A percentile compares a stretch with the other conserved stretches of the same genome.
Evolutionary conservation across 2,329 filamentous ascomycete species (phyloP).

Genomic region (Ceratocystis colombiana): DNA sequence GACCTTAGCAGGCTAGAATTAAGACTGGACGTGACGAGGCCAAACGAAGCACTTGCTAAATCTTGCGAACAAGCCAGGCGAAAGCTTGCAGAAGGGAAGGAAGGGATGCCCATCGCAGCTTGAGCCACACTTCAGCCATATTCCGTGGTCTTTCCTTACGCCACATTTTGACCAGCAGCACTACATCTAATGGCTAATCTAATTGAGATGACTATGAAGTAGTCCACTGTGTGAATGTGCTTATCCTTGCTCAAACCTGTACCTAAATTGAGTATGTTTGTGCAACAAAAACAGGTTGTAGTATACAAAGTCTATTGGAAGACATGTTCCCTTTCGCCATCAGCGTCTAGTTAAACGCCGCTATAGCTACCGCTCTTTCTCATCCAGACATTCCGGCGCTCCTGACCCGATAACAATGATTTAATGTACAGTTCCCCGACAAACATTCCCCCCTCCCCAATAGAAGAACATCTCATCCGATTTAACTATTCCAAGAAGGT

Average conservation of each 20-base stretch:
- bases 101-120: conserved; percentile 1
- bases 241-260: not conserved
- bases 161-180: not conserved
- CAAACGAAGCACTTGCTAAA: not conserved
- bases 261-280: not conserved
- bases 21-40: not conserved
- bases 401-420: not conserved
- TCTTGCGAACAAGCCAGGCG: conserved; percentile 9
- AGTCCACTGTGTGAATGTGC: not conserved
- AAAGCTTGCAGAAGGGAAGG: not conserved
- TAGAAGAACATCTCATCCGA: not conserved
- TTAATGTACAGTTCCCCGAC: conserved; percentile 20
- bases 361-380: not conserved
- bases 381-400: not conserved
- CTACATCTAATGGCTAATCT: not conserved
- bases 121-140: conserved; percentile 6
- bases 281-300: conserved; percentile 15
- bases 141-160: not conserved
- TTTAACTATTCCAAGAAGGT: conserved; percentile 24
- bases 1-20: not conserved
- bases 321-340: not conserved
- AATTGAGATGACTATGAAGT: not conserved
- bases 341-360: not conserved
- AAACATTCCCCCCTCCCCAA: not conserved
- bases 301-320: conserved; percentile 22